These are phyloP conservation scores for Chaetomium sp. DNA, from an alignment of 2,329 filamentous ascomycete genomes.

Conservation along the genomic window DNA sequence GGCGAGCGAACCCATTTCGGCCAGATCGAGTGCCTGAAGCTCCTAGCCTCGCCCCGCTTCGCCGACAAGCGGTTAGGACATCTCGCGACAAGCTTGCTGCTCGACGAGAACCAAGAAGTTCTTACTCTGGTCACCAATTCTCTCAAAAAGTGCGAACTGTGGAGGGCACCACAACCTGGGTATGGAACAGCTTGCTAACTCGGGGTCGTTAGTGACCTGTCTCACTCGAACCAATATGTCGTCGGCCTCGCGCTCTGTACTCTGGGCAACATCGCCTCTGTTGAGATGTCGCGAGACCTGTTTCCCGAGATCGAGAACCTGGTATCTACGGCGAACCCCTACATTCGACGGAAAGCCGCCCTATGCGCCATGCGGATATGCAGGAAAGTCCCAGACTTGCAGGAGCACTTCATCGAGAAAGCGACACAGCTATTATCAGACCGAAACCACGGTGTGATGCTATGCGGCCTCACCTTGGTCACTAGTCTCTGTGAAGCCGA, in stretches of 20 bases:
- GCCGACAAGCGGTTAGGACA: constrained; percentile 97
- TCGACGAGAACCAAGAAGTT: constrained; percentile 99
- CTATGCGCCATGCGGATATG: constrained; percentile 99
- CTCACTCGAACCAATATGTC: constrained; percentile 97
- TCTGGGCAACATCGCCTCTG: constrained; percentile 93
- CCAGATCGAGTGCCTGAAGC: constrained; percentile 98
- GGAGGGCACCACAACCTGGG: background rate
- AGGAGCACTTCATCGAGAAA: constrained; percentile 97
- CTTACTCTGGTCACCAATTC: constrained; percentile 97
- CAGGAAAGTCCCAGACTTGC: constrained; percentile 93
- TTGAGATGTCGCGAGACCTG: constrained; percentile 97
- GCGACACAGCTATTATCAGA: constrained; percentile 85
- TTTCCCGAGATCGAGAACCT: constrained; percentile 95
- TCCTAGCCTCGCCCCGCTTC: constrained; percentile 93
- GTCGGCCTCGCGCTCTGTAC: constrained; percentile 95
- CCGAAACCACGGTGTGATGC: constrained; percentile 90
- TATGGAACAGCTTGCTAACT: constrained; percentile 40
- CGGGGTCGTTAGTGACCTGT: constrained; percentile 69
- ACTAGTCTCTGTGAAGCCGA: constrained; percentile 93
- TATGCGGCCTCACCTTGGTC: constrained; percentile 89
- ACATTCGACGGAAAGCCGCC: constrained; percentile 94
- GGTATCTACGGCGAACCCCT: constrained; percentile 92
- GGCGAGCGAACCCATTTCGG: constrained; percentile 98
- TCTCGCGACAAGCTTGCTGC: constrained; percentile 88
- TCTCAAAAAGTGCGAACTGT: constrained; percentile 76